phyloP scores from a whole-genome alignment of 2,329 filamentous ascomycete species.

The Diaporthe vexans region DNA sequence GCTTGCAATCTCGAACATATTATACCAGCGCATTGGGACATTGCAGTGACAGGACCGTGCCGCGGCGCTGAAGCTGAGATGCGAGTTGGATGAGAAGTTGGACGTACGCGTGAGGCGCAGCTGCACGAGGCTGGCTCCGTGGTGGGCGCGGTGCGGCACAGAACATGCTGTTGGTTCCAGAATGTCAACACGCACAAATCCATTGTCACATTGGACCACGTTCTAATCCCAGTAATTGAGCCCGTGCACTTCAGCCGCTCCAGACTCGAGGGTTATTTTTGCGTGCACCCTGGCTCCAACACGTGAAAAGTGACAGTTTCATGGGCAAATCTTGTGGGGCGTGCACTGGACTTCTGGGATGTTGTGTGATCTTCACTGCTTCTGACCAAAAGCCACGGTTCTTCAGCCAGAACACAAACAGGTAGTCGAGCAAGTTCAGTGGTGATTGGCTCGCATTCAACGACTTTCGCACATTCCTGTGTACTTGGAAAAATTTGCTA shows the following conservation, averaged over 20 bases:
- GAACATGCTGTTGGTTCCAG: slow-evolving; percentile 11
- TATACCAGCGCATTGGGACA: neutral
- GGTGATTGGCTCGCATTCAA: too few relatives aligned
- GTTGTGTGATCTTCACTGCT: neutral
- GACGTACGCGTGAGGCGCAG: neutral
- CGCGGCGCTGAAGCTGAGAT: neutral
- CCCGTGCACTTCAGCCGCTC: neutral
- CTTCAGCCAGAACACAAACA: neutral
- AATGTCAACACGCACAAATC: slow-evolving; percentile 9
- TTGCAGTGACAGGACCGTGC: neutral
- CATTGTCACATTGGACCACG: neutral
- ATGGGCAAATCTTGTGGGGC: neutral
- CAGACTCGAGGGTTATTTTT: neutral
- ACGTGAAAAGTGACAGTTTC: neutral
- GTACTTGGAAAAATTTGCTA: too few relatives aligned
- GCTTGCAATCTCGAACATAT: neutral
- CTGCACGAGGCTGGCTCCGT: neutral
- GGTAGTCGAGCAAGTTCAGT: neutral
- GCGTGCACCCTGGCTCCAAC: too few relatives aligned
- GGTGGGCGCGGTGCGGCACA: neutral
- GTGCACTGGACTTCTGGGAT: neutral
- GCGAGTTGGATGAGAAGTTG: slow-evolving; percentile 12
- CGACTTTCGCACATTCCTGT: too few relatives aligned
- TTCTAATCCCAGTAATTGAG: neutral
- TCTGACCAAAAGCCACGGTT: neutral